These are phyloP conservation scores for Onygena corvina DNA, from an alignment of 2,329 filamentous ascomycete genomes.

Conservation along the genomic window DNA sequence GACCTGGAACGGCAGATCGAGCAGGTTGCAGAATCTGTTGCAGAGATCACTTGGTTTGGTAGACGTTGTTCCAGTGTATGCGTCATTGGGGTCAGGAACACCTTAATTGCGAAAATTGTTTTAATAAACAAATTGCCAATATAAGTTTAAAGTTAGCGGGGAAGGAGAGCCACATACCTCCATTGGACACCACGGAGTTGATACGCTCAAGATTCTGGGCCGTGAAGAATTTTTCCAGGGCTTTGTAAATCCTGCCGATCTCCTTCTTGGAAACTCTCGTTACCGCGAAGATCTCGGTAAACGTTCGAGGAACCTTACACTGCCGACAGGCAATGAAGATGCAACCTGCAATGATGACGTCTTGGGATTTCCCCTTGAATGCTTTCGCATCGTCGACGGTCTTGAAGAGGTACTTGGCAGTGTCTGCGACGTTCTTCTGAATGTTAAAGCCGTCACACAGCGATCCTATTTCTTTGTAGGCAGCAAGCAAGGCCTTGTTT, in stretches of 20 bases:
- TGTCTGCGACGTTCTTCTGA: slow-evolving; percentile 68
- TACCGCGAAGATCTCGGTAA: slow-evolving; percentile 85
- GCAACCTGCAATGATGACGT: slow-evolving; percentile 87
- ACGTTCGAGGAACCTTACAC: slow-evolving; percentile 73
- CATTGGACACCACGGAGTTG: slow-evolving; percentile 39
- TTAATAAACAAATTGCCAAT: slow-evolving; percentile 9
- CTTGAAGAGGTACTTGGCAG: slow-evolving; percentile 91
- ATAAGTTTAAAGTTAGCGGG: slow-evolving; percentile 12
- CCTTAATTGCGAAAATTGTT: slow-evolving; percentile 15
- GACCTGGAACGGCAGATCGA: slow-evolving; percentile 62
- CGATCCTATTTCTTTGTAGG: slow-evolving; percentile 76
- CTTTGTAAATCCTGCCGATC: slow-evolving; percentile 90
- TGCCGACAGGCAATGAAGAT: slow-evolving; percentile 97
- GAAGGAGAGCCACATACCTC: slow-evolving; percentile 37
- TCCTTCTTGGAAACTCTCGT: slow-evolving; percentile 96
- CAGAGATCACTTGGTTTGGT: slow-evolving; percentile 77
- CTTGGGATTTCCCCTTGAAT: slow-evolving; percentile 90
- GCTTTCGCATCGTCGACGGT: slow-evolving; percentile 82
- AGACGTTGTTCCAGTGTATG: slow-evolving; percentile 60
- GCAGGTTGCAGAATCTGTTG: slow-evolving; percentile 75
- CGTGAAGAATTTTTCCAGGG: slow-evolving; percentile 75
- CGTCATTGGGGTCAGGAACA: slow-evolving; percentile 40
- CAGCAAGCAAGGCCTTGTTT: slow-evolving; percentile 67
- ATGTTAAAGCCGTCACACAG: slow-evolving; percentile 78
- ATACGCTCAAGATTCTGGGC: slow-evolving; percentile 53